A percentile compares a stretch with the other conserved stretches of the same genome.
Evolutionary conservation across 306 rosid genomes (phyloP).

Genomic region (Ceratonia siliqua): DNA sequence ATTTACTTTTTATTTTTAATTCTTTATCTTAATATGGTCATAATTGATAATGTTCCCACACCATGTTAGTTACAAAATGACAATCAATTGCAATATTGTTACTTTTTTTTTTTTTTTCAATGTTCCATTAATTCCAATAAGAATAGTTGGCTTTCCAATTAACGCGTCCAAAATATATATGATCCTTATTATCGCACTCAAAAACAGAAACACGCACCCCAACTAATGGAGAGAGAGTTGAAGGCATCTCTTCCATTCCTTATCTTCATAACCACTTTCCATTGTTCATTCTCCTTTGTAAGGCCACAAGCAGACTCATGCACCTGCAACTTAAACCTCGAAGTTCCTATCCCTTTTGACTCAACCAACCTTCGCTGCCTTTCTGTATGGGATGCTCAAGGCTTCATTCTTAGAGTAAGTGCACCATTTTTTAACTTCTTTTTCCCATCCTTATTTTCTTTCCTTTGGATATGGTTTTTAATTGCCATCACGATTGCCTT

Average conservation of each 20-base stretch:
- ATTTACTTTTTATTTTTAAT: neutral
- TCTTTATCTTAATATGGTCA: constrained; percentile 34
- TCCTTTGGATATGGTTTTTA: neutral
- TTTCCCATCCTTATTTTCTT: neutral
- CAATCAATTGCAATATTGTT: constrained; percentile 40
- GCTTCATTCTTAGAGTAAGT: constrained; percentile 74
- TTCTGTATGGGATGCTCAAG: constrained; percentile 68
- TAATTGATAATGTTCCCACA: constrained; percentile 37
- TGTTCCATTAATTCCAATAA: constrained; percentile 6
- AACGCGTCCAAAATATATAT: constrained; percentile 16
- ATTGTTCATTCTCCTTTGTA: constrained; percentile 27
- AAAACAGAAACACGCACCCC: constrained; percentile 7
- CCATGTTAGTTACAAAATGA: constrained; percentile 41
- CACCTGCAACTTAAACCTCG: constrained; percentile 46
- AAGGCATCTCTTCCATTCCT: constrained; percentile 32
- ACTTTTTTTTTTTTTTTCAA: neutral
- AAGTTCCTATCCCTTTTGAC: constrained; percentile 49
- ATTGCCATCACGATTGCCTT: too few relatives aligned
- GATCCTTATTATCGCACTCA: constrained; percentile 2
- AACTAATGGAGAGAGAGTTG: constrained; percentile 33
- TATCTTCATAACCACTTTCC: constrained; percentile 18
- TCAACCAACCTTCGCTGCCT: constrained; percentile 60
- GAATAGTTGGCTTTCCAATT: constrained; percentile 13
- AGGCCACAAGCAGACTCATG: constrained; percentile 64
- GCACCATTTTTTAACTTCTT: constrained; percentile 5